Evolutionary conservation across 2,329 filamentous ascomycete species (phyloP).

Genomic region (Diaporthe australafricana): DNA sequence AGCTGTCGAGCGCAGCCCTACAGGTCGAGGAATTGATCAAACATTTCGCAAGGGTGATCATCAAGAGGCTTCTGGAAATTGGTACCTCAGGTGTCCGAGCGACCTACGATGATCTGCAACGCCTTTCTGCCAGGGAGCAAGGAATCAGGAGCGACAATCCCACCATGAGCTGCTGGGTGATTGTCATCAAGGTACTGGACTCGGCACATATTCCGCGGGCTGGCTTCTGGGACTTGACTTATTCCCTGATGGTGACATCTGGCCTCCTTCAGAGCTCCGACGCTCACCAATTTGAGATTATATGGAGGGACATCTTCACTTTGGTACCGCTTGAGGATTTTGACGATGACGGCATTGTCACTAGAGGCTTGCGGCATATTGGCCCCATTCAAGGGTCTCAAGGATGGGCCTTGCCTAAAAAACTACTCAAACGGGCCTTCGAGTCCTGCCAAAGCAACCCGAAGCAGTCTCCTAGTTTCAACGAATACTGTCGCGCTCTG

Average conservation of each 20-base stretch:
- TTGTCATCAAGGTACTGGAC: constrained; percentile 66
- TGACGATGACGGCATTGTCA: constrained; percentile 63
- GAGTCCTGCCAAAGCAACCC: constrained; percentile 66
- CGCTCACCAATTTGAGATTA: constrained; percentile 61
- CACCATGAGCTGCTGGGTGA: constrained; percentile 67
- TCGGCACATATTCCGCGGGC: constrained; percentile 60
- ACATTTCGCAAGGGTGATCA: constrained; percentile 51
- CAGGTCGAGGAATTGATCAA: constrained; percentile 63
- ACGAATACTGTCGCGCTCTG: constrained; percentile 71
- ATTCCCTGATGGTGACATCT: constrained; percentile 54
- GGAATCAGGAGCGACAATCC: constrained; percentile 63
- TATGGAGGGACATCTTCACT: constrained; percentile 70
- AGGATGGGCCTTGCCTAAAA: constrained; percentile 71
- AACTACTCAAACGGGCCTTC: constrained; percentile 67
- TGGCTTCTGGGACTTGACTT: constrained; percentile 71
- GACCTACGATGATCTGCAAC: constrained; percentile 62
- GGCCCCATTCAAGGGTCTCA: constrained; percentile 63
- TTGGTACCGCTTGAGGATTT: constrained; percentile 72
- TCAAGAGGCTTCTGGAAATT: constrained; percentile 53
- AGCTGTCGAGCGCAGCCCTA: constrained; percentile 51
- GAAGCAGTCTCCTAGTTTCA: constrained; percentile 71
- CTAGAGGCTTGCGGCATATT: constrained; percentile 51
- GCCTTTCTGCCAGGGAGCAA: constrained; percentile 56
- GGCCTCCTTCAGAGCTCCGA: constrained; percentile 52
- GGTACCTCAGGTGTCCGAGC: constrained; percentile 57